Evolutionary conservation across 192 early-diverging fungal species (phyloP).

Genomic region (Coemansia sp.): DNA sequence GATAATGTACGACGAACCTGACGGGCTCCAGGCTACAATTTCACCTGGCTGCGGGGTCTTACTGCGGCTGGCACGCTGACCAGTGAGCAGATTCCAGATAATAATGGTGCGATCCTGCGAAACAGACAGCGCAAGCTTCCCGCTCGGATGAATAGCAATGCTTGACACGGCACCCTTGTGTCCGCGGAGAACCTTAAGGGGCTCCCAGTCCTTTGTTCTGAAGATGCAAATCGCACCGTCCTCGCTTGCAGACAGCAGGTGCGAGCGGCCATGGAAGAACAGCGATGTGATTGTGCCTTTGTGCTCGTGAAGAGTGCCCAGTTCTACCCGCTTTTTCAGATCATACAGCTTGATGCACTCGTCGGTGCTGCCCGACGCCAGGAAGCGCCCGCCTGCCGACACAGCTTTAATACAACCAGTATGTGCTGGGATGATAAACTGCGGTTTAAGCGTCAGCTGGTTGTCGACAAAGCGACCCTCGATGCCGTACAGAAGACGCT

Average conservation of each 20-base stretch:
- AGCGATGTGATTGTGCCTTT: conserved; percentile 86
- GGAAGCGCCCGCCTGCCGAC: conserved; percentile 67
- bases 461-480: conserved; percentile 54
- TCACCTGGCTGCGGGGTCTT: conserved; percentile 32
- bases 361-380: conserved; percentile 95
- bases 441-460: conserved; percentile 53
- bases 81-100: conserved; percentile 77
- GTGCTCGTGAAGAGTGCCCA: conserved; percentile 90
- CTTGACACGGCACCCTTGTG: conserved; percentile 70
- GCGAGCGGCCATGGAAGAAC: conserved; percentile 75
- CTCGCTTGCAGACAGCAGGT: conserved; percentile 87
- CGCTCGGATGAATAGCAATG: conserved; percentile 91
- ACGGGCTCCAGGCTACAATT: conserved; percentile 40
- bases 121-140: conserved; percentile 89
- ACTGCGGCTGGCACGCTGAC: conserved; percentile 61
- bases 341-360: conserved; percentile 95
- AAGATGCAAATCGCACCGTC: conserved; percentile 88
- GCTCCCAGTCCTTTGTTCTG: conserved; percentile 96
- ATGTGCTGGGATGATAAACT: conserved; percentile 96
- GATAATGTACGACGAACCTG: conserved; percentile 34
- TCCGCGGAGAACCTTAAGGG: conserved; percentile 81
- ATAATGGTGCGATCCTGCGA: conserved; percentile 65
- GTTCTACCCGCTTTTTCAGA: conserved; percentile 79
- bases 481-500: conserved; percentile 94
- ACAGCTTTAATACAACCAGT: conserved; percentile 90